Conservation (phyloP, 2,329 filamentous ascomycete species). For the Penicillium sp. region DNA sequence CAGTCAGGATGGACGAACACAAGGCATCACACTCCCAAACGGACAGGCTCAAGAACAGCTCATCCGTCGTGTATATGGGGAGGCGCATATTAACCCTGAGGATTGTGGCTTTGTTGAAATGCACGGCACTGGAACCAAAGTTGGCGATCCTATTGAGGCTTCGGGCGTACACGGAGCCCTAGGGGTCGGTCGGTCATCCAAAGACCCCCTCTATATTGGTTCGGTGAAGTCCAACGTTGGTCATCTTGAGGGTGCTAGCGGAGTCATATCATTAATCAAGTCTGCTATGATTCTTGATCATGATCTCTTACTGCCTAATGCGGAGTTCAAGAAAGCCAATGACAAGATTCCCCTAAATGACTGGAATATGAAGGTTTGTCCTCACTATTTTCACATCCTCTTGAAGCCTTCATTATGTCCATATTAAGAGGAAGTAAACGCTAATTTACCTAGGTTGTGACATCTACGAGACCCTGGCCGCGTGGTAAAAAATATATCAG, state of each 20-base stretch:
- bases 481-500: constrained; percentile 22
- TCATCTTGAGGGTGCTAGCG: constrained; percentile 20
- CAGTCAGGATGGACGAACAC: constrained; percentile 41
- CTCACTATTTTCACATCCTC: background rate
- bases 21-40: constrained; percentile 54
- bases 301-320: constrained; percentile 23
- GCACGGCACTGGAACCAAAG: constrained; percentile 24
- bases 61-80: constrained; percentile 6
- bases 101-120: constrained; percentile 18
- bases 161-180: constrained; percentile 27
- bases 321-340: constrained; percentile 18
- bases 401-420: background rate
- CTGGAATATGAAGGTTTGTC: constrained; percentile 13
- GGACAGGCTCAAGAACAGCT: constrained; percentile 37
- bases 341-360: constrained; percentile 16
- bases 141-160: constrained; percentile 39
- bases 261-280: constrained; percentile 21
- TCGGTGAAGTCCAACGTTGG: constrained; percentile 25
- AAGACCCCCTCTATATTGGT: constrained; percentile 19
- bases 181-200: constrained; percentile 1
- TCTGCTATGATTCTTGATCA: constrained; percentile 19
- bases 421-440: background rate
- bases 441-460: background rate
- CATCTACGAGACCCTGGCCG: constrained; percentile 29
- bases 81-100: constrained; percentile 7